Conservation (phyloP, 331 rosid species). For the Acacia concinna region DNA sequence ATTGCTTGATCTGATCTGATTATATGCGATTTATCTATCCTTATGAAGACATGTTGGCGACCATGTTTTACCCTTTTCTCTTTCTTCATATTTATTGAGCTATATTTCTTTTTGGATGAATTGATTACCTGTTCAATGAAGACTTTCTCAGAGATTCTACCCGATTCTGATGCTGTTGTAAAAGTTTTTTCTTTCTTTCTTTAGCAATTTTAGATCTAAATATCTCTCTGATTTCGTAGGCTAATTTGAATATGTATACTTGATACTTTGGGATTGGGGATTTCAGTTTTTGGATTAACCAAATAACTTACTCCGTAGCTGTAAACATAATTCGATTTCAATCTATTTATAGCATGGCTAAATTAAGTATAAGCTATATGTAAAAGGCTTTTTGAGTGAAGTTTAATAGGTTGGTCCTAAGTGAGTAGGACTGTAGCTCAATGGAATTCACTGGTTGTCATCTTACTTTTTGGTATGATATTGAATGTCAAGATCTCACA, state of each 20-base stretch:
- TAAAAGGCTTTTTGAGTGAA: neutral
- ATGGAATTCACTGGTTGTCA: constrained; percentile 9
- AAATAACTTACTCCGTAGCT: neutral
- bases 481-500: neutral
- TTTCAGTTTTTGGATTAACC: constrained; percentile 25
- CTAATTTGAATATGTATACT: constrained; percentile 35
- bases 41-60: neutral
- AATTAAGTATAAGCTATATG: constrained; percentile 27
- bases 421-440: constrained; percentile 28
- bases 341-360: neutral
- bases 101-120: neutral
- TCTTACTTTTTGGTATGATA: neutral
- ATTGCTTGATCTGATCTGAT: constrained; percentile 56
- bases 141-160: constrained; percentile 40
- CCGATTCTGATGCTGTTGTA: constrained; percentile 27
- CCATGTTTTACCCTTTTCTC: neutral
- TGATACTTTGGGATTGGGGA: neutral
- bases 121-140: neutral
- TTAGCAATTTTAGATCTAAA: constrained; percentile 40
- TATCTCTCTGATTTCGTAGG: constrained; percentile 19
- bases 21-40: constrained; percentile 26
- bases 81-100: neutral
- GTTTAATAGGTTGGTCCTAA: constrained; percentile 6
- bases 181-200: constrained; percentile 9
- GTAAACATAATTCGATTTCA: neutral